phyloP scores from a whole-genome alignment of 805 yeast genomes.

The Kodamaea neixiangensis region DNA sequence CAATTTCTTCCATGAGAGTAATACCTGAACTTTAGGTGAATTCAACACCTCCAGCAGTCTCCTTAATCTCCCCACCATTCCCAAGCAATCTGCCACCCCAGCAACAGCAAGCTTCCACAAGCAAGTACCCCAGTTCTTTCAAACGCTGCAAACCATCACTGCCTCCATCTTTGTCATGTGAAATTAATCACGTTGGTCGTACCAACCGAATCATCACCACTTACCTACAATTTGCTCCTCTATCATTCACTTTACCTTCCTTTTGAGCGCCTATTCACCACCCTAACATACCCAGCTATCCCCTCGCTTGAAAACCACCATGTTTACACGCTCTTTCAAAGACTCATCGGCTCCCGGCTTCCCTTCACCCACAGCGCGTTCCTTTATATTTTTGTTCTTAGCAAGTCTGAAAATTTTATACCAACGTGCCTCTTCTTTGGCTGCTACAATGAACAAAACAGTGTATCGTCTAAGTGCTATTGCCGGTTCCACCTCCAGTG shows the following conservation, averaged over 20 bases:
- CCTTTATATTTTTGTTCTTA: not conserved
- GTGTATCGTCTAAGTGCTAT: constrained; percentile 27
- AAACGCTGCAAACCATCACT: not conserved
- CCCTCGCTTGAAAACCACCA: too few species aligned
- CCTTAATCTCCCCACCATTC: too few species aligned
- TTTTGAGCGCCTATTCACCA: too few species aligned
- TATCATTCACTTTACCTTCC: too few species aligned
- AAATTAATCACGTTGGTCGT: not conserved
- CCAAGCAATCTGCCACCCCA: not conserved
- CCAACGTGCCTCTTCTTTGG: not conserved
- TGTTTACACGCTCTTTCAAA: too few species aligned
- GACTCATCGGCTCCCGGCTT: not conserved
- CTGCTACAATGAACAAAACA: constrained; percentile 14
- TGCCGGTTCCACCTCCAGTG: constrained; percentile 25
- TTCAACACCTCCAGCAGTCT: not conserved
- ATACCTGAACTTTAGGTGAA: too few species aligned
- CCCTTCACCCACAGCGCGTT: not conserved
- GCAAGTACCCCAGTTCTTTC: not conserved
- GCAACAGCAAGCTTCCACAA: not conserved
- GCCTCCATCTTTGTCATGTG: not conserved
- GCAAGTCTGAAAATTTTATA: constrained; percentile 5
- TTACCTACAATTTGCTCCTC: not conserved
- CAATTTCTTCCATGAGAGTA: too few species aligned
- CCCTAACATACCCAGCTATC: too few species aligned
- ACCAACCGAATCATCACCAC: not conserved